Conservation (phyloP, 352 stramenopile species). For the Phytophthora macrochlamydospora region DNA sequence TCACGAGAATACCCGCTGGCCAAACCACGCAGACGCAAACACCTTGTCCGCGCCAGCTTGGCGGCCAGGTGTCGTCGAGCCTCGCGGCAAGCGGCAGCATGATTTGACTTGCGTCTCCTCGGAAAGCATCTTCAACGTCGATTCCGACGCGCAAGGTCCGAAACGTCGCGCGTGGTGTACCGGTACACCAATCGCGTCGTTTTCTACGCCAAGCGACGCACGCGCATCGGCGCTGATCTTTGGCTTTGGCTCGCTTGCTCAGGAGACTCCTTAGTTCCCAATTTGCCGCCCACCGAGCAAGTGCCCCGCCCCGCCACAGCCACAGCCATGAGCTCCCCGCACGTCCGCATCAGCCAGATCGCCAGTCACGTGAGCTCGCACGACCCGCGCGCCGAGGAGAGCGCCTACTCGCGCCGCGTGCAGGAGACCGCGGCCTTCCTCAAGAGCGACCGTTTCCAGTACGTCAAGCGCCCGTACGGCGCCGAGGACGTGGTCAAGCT, state of each 20-base stretch:
- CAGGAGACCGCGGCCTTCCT: constrained; percentile 80
- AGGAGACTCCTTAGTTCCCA: constrained; percentile 39
- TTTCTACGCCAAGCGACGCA: constrained; percentile 4
- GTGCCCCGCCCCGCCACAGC: constrained; percentile 1
- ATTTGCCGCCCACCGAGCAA: constrained; percentile 46
- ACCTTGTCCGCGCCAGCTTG: neutral
- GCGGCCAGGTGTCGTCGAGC: no score
- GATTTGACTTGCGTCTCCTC: neutral
- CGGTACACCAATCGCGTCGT: neutral
- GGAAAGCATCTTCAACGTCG: neutral
- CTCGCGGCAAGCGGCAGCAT: neutral
- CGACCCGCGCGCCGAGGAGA: constrained; percentile 66
- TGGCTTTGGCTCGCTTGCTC: constrained; percentile 11
- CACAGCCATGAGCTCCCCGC: constrained; percentile 59
- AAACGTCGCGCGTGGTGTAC: neutral
- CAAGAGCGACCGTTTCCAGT: constrained; percentile 73
- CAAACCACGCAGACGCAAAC: neutral
- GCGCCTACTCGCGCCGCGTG: constrained; percentile 61
- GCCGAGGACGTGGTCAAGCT: constrained; percentile 89
- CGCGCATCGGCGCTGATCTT: constrained; percentile 1
- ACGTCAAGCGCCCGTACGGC: constrained; percentile 81
- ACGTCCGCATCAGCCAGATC: constrained; percentile 75
- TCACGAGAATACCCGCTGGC: constrained; percentile 26
- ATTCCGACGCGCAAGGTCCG: neutral
- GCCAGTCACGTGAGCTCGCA: constrained; percentile 68